Conservation (phyloP, 176 grass and related monocot genomes). For the Rhynchospora pubera region DNA sequence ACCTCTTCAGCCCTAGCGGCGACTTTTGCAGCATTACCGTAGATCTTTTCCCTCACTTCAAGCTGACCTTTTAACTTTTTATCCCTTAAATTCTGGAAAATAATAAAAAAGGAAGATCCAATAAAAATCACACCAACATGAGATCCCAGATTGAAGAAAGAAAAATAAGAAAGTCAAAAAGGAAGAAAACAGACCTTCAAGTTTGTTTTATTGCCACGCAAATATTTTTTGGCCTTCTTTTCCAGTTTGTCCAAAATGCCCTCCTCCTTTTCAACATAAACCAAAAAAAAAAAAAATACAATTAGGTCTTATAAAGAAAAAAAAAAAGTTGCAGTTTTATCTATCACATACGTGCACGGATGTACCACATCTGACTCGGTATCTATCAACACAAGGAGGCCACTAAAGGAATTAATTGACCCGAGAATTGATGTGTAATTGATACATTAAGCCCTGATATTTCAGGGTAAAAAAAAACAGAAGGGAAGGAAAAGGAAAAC, state of each 20-base stretch:
- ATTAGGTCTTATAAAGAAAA: neutral
- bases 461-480: neutral
- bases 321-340: neutral
- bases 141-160: neutral
- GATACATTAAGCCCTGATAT: neutral
- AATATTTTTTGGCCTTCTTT: conserved; percentile 56
- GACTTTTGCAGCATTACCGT: conserved; percentile 62
- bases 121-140: neutral
- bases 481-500: neutral
- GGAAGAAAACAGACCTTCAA: conserved; percentile 38
- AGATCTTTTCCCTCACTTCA: conserved; percentile 55
- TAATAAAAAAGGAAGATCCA: conserved; percentile 20
- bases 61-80: conserved; percentile 82
- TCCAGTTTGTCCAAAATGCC: conserved; percentile 45
- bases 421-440: neutral
- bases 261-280: conserved; percentile 8
- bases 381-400: neutral
- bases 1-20: conserved; percentile 78
- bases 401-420: neutral
- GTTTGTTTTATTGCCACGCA: conserved; percentile 47
- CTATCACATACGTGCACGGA: neutral
- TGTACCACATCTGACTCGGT: neutral
- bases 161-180: neutral
- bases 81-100: conserved; percentile 44
- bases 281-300: neutral